Percentiles rank a stretch among this genome's conserved stretches.
phyloP scores from a whole-genome alignment of 805 yeast genomes.

The Pichia nanzhaoensis region DNA sequence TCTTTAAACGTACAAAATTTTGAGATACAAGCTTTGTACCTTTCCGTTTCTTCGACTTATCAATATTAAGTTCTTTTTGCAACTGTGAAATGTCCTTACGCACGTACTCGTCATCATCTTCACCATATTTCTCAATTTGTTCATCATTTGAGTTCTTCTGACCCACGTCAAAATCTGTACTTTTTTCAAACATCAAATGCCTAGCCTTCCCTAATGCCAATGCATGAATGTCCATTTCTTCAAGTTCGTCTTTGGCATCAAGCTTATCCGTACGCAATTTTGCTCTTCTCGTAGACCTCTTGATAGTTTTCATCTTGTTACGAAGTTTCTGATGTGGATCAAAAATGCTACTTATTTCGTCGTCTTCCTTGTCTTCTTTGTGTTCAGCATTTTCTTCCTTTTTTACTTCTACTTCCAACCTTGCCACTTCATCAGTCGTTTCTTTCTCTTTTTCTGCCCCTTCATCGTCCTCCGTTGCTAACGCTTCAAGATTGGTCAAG shows the following conservation, averaged over 20 bases:
- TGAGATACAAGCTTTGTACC: constrained; percentile 28
- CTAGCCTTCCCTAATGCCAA: constrained; percentile 21
- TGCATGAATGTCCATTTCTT: constrained; percentile 37
- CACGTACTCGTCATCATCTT: constrained; percentile 17
- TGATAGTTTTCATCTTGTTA: constrained; percentile 39
- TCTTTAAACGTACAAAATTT: constrained; percentile 32
- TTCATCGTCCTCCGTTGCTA: constrained; percentile 2
- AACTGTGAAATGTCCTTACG: constrained; percentile 17
- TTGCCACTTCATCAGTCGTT: not conserved
- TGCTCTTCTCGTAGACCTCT: constrained; percentile 46
- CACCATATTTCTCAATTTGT: constrained; percentile 16
- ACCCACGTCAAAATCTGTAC: constrained; percentile 2
- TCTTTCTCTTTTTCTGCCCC: not conserved
- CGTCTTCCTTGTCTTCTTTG: constrained; percentile 16
- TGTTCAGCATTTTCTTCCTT: constrained; percentile 9
- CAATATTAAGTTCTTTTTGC: constrained; percentile 3
- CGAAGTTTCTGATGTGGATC: constrained; percentile 13
- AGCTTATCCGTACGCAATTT: constrained; percentile 37
- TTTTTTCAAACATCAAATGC: not conserved
- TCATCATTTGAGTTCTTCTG: constrained; percentile 14
- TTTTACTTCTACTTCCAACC: too few species aligned
- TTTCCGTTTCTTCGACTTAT: constrained; percentile 21
- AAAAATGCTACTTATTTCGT: constrained; percentile 1
- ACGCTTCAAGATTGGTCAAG: constrained; percentile 6
- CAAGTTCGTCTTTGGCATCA: constrained; percentile 27